Conservation (phyloP, 306 rosid species). For the Vigna radiata region DNA sequence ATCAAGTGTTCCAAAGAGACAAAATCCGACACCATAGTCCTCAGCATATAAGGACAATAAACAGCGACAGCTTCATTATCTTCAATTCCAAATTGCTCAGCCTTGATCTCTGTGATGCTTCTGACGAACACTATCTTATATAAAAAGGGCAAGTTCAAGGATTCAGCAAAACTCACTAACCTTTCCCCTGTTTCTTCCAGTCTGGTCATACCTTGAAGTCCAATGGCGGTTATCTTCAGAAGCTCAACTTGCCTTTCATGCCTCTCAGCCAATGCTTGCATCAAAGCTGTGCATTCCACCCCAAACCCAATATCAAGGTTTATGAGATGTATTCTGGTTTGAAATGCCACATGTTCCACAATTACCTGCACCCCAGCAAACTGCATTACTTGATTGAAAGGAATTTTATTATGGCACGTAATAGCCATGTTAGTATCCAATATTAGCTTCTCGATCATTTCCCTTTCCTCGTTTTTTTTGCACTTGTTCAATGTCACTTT, state of each 20-base stretch:
- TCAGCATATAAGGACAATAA: constrained; percentile 45
- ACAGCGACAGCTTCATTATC: constrained; percentile 58
- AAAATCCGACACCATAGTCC: constrained; percentile 60
- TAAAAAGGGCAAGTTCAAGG: constrained; percentile 63
- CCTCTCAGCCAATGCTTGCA: constrained; percentile 64
- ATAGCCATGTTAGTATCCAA: constrained; percentile 15
- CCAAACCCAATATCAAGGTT: constrained; percentile 66
- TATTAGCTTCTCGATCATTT: not conserved
- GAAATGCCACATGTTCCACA: constrained; percentile 53
- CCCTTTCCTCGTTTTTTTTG: not conserved
- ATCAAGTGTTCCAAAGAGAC: constrained; percentile 64
- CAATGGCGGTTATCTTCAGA: constrained; percentile 67
- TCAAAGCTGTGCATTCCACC: constrained; percentile 56
- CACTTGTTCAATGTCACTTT: not conserved
- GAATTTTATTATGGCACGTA: constrained; percentile 45
- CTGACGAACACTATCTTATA: constrained; percentile 47
- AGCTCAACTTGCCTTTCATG: constrained; percentile 51
- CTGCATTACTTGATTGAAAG: constrained; percentile 57
- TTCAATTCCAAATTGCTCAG: constrained; percentile 47
- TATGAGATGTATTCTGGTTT: constrained; percentile 58
- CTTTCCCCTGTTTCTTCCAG: constrained; percentile 55
- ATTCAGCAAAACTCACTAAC: constrained; percentile 54
- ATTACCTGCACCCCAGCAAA: constrained; percentile 60
- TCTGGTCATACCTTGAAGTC: constrained; percentile 11
- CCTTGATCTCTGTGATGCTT: constrained; percentile 55